Percentiles rank a stretch among this genome's conserved stretches.
Evolutionary conservation across 345 rosid genomes (phyloP).

Genomic region (Populus ilicifolia): DNA sequence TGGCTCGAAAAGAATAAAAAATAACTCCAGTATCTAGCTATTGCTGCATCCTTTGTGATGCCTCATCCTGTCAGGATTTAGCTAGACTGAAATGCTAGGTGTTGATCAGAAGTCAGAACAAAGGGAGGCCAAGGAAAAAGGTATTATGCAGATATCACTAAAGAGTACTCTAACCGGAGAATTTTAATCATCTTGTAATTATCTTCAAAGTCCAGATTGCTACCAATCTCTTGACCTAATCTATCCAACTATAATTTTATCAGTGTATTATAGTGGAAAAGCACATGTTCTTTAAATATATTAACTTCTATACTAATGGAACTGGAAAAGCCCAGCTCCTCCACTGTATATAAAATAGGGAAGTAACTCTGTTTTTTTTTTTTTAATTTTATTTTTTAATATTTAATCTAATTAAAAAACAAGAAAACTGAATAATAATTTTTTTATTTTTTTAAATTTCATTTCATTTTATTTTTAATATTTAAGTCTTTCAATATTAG

Average conservation of each 20-base stretch:
- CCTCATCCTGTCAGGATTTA: background rate
- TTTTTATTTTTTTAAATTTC: too few relatives aligned
- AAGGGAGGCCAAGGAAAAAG: background rate
- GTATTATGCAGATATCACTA: background rate
- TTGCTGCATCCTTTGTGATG: background rate
- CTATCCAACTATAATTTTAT: background rate
- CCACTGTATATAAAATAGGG: too few relatives aligned
- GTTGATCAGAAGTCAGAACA: background rate
- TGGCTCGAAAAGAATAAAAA: background rate
- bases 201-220: background rate
- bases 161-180: background rate
- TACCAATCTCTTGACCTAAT: slow-evolving; percentile 8
- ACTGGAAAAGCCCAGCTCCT: too few relatives aligned
- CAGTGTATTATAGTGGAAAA: background rate
- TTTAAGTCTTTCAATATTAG: too few relatives aligned
- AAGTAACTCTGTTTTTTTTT: too few relatives aligned
- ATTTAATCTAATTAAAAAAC: too few relatives aligned
- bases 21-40: background rate
- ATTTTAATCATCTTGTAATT: background rate
- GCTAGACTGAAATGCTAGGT: background rate
- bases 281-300: slow-evolving; percentile 9
- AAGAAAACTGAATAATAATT: rapidly evolving
- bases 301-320: background rate
- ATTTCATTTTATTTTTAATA: too few relatives aligned
- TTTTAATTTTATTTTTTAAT: too few relatives aligned